Conservation (phyloP, 2,329 filamentous ascomycete species). For the Fusarium mundagurra region DNA sequence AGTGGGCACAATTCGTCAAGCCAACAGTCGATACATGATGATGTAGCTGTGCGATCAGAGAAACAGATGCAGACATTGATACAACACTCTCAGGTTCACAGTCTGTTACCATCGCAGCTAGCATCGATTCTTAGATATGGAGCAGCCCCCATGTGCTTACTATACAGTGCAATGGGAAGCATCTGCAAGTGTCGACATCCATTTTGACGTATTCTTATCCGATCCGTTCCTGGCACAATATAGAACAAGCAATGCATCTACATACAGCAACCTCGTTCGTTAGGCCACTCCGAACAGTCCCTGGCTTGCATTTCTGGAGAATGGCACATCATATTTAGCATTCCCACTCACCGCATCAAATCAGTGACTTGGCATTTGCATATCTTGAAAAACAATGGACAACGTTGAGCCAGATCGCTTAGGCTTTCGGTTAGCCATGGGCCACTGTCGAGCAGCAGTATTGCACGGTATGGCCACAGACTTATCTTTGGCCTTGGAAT, state of each 20-base stretch:
- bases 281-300: conserved; percentile 15
- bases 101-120: not conserved
- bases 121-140: not conserved
- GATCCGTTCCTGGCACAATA: conserved; percentile 8
- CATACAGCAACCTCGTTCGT: conserved; percentile 1
- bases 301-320: conserved; percentile 33
- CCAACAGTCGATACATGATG: conserved; percentile 7
- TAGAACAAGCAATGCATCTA: not conserved
- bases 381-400: conserved; percentile 12
- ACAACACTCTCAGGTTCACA: conserved; percentile 11
- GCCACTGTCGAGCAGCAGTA: not conserved
- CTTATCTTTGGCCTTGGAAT: conserved; percentile 18
- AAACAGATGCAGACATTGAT: conserved; percentile 12
- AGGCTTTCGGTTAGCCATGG: conserved; percentile 2
- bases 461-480: conserved; percentile 2
- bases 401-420: conserved; percentile 4
- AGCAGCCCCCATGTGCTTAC: not conserved
- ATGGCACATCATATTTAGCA: conserved; percentile 28
- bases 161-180: not conserved
- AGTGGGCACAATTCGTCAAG: conserved; percentile 20
- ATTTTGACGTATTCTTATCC: conserved; percentile 17
- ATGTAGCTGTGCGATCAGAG: not conserved
- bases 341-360: conserved; percentile 30
- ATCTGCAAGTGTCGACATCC: conserved; percentile 29
- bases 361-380: conserved; percentile 28